phyloP scores from a whole-genome alignment of 495 filamentous ascomycete species.

The Cairneyella variabilis region DNA sequence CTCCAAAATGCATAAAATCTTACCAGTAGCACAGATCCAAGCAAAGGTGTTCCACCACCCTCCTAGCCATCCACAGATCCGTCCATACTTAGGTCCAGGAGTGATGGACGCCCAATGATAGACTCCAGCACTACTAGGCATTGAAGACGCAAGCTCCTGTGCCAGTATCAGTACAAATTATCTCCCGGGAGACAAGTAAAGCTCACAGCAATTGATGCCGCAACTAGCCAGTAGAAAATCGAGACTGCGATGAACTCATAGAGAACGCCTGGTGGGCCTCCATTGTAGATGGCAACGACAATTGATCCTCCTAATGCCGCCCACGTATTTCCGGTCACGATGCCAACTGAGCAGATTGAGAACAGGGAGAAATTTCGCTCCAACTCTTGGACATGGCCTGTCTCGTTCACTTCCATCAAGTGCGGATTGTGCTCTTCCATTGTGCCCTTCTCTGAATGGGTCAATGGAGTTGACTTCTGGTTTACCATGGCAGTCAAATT shows the following conservation, averaged over 20 bases:
- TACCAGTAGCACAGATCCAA: constrained; percentile 54
- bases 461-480: not conserved
- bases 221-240: constrained; percentile 18
- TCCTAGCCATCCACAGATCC: constrained; percentile 68
- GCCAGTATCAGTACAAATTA: not conserved
- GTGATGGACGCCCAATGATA: constrained; percentile 84
- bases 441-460: constrained; percentile 15
- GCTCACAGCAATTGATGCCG: constrained; percentile 37
- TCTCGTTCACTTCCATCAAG: constrained; percentile 39
- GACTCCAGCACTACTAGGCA: constrained; percentile 71
- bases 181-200: not conserved
- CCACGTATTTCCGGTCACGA: constrained; percentile 55
- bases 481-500: not conserved
- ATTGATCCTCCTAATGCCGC: constrained; percentile 49
- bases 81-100: constrained; percentile 60
- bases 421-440: not conserved
- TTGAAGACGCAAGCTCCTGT: constrained; percentile 67
- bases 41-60: constrained; percentile 78
- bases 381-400: constrained; percentile 51
- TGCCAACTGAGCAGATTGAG: constrained; percentile 46
- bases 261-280: constrained; percentile 53
- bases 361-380: constrained; percentile 50
- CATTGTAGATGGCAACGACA: constrained; percentile 37
- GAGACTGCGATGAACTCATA: constrained; percentile 34
- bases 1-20: not conserved